Evolutionary conservation across 768 basidiomycete species (phyloP), one percentile per base, ranked within the genome.

Genomic region (Psilocybe tampanensis): DNA sequence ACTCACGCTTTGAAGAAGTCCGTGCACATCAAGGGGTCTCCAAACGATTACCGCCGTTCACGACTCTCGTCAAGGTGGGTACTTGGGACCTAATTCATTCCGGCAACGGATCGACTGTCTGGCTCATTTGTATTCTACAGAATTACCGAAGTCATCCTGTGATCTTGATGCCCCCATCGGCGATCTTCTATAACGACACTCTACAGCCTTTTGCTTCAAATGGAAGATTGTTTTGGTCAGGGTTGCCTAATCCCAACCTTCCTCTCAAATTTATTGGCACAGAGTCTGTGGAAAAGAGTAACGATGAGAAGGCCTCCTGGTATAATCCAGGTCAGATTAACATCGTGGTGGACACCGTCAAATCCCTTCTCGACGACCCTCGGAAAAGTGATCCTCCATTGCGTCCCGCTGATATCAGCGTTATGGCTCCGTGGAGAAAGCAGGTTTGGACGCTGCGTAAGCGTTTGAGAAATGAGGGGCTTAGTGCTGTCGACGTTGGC

Each of bases 161-260:
- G 7, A 83, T 83, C 54, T 68, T 83, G 44, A 83, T 81, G 81
- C 79, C 80, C 12, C 79, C 81, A 11, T 81, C 80, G 6, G 76
- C 80, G 4, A 70, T 83, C n/a, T 83, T 83, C 52, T 83, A 83
- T 59, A 72, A 77, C 47, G 81, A 83, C 58, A 74, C 73, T 2
- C 58, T 83, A 55, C 72, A 77, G 52, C 80, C 81, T 1, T 78
- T 67, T 58, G 80, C 81, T 17, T 63, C 53, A 12, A 81, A 79
- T 65, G 80, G 81, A 19, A 65, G 54, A 17, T 65, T 80, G 22
- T 52, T 54, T 2, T 83, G 81, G 80, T 68, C 70, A 6, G 72
- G 74, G 2, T 62, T 82, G 9, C 58, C 72, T 1, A 76, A 76
- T 43, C 69, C 72, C 1, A 59, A 67, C 9, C 64, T 80, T 7